Conservation (phyloP, 805 yeast species). For the Kregervanrija delftensis region DNA sequence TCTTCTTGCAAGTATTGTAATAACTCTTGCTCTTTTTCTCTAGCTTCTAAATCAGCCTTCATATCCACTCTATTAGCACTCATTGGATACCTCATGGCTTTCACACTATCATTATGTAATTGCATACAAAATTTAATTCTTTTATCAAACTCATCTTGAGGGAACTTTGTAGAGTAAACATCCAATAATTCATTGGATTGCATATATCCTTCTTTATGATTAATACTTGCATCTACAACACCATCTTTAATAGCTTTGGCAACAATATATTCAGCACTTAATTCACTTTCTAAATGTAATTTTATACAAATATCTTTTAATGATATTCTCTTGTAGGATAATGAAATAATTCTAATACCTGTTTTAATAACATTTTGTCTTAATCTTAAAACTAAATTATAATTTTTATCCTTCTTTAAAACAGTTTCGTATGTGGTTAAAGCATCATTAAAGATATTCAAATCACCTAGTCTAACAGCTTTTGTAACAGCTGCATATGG, state of each 20-base stretch:
- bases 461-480: constrained; percentile 90
- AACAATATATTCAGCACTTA: constrained; percentile 93
- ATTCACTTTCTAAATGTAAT: constrained; percentile 86
- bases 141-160: constrained; percentile 84
- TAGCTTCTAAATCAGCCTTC: constrained; percentile 45
- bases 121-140: constrained; percentile 89
- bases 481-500: constrained; percentile 85
- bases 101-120: constrained; percentile 85
- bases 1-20: constrained; percentile 40
- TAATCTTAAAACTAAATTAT: constrained; percentile 76
- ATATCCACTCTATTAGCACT: constrained; percentile 43
- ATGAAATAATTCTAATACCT: constrained; percentile 87
- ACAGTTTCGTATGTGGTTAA: constrained; percentile 53
- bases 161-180: constrained; percentile 79
- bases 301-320: constrained; percentile 90
- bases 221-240: constrained; percentile 89
- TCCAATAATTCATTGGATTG: constrained; percentile 83
- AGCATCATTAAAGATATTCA: constrained; percentile 69
- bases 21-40: constrained; percentile 45
- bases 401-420: constrained; percentile 72
- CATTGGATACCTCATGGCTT: constrained; percentile 90
- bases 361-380: constrained; percentile 97
- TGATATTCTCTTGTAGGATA: constrained; percentile 86
- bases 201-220: constrained; percentile 87
- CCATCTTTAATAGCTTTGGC: constrained; percentile 96